Evolutionary conservation across 495 filamentous ascomycete species (phyloP), one percentile per base, ranked within the genome.

Genomic region (Hyaloscypha bicolor): DNA sequence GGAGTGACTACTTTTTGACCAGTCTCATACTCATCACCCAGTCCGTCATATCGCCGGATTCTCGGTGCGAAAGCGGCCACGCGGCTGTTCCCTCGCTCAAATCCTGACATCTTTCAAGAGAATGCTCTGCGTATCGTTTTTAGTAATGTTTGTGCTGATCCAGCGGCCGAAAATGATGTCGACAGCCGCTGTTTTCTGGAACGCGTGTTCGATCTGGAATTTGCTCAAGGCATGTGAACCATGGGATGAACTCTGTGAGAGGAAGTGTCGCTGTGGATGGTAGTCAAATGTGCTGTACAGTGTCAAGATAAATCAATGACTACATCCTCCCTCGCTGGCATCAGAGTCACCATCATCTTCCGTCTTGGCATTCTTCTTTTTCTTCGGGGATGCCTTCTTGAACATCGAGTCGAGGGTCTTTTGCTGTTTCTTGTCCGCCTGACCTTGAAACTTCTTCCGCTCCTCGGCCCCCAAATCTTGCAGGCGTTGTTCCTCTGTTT

Each of bases 371-470:
- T 80, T 83, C 75, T 85, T 85, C 69, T 88, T 88, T 63, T 79
- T 79, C 57, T 86, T 83, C 64, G 76, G 78, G 37, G 71, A 76
- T 1, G 69, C 72, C 74, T 82, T 83, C 75, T 83, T 84, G 64
- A 71, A 71, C 64, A 73, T 69, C 2, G 74, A 69, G 32, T 76
- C 77, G 11, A 71, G 57, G 19, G 64, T 69, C 42, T 87, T 86
- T 68, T 81, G 85, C 65, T 82, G 66, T 77, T 91, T 93, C 76
- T 85, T 86, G 67, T 93, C 86, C 56, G 91, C 90, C 78, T 92
- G 89, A 37, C 89, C 90, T 76, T 89, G 86, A 60, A 92, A 83
- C 78, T 90, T 93, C 69, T 83, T 80, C 51, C 96, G 82, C 76
- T 94, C 91, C 21, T 79, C 80, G 6, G 75, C 77, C 12, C 95